Conservation (phyloP, 495 filamentous ascomycete species). For the Chaetomium tenue region DNA sequence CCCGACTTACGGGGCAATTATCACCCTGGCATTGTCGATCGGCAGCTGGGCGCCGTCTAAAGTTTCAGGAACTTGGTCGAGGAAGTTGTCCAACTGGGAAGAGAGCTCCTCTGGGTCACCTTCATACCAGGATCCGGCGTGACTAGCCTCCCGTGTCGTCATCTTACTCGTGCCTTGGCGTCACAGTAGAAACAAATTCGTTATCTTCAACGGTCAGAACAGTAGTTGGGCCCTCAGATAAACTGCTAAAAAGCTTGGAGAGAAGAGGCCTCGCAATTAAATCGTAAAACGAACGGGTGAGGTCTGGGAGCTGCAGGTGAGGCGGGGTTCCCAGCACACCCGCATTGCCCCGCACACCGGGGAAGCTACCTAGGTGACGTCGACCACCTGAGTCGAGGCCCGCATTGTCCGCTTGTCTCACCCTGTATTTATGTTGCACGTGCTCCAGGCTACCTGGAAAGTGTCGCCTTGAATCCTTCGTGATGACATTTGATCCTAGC, state of each 20-base stretch:
- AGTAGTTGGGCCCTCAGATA: neutral
- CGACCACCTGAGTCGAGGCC: no score
- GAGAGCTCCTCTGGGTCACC: conserved; percentile 57
- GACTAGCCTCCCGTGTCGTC: conserved; percentile 63
- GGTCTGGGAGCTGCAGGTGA: neutral
- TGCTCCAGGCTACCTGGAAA: no score
- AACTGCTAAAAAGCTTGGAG: neutral
- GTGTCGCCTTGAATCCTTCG: no score
- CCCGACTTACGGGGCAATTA: conserved; percentile 88
- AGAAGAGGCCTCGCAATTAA: neutral
- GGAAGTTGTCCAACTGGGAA: conserved; percentile 72
- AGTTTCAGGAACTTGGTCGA: conserved; percentile 65
- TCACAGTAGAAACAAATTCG: neutral
- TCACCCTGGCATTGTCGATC: conserved; percentile 72
- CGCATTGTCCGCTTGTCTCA: neutral
- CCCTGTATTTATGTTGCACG: no score
- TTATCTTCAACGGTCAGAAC: neutral
- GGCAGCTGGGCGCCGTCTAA: conserved; percentile 64
- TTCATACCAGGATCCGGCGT: conserved; percentile 74
- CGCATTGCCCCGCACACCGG: conserved; percentile 5
- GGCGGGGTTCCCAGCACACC: neutral
- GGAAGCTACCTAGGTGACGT: no score
- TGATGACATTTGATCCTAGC: neutral
- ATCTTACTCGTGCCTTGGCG: conserved; percentile 7
- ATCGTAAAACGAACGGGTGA: no score